A percentile compares a stretch with the other conserved stretches of the same genome.
Conservation (phyloP, 2,329 filamentous ascomycete genomes). For the Tricladium varicosporioides region DNA sequence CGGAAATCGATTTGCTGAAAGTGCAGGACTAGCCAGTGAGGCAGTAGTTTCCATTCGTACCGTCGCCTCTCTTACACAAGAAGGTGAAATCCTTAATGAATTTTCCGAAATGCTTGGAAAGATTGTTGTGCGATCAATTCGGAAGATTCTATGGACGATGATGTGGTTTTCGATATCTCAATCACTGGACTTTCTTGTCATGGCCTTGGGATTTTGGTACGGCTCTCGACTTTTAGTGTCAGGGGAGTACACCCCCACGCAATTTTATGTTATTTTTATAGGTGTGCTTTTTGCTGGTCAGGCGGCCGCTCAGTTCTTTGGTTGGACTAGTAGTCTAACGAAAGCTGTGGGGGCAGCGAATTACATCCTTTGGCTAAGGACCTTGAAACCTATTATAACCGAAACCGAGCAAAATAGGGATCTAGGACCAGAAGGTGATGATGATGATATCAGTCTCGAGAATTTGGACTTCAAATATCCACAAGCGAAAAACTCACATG, state of each 20-base stretch:
- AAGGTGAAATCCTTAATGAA: constrained; percentile 33
- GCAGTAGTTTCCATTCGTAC: constrained; percentile 45
- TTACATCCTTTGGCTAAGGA: too few species aligned
- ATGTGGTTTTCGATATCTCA: constrained; percentile 27
- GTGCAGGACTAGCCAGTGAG: constrained; percentile 45
- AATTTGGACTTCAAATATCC: too few species aligned
- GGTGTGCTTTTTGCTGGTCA: constrained; percentile 85
- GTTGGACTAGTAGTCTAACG: too few species aligned
- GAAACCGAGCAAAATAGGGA: too few species aligned
- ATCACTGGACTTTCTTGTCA: not conserved
- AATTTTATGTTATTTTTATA: constrained; percentile 87
- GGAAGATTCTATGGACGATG: constrained; percentile 26
- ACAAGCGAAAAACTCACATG: too few species aligned
- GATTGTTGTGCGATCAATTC: constrained; percentile 17
- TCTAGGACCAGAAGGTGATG: too few species aligned
- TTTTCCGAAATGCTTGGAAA: constrained; percentile 36
- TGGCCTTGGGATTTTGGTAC: constrained; percentile 60
- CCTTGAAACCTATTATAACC: too few species aligned
- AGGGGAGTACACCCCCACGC: constrained; percentile 77
- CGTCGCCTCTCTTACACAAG: constrained; percentile 42
- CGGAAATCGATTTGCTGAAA: constrained; percentile 47
- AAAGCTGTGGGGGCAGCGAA: too few species aligned
- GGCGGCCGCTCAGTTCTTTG: constrained; percentile 50
- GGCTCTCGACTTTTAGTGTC: constrained; percentile 87
- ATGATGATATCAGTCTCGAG: too few species aligned